Evolutionary conservation across 2,329 filamentous ascomycete species (phyloP).

Genomic region (Basipetospora chlamydospora): DNA sequence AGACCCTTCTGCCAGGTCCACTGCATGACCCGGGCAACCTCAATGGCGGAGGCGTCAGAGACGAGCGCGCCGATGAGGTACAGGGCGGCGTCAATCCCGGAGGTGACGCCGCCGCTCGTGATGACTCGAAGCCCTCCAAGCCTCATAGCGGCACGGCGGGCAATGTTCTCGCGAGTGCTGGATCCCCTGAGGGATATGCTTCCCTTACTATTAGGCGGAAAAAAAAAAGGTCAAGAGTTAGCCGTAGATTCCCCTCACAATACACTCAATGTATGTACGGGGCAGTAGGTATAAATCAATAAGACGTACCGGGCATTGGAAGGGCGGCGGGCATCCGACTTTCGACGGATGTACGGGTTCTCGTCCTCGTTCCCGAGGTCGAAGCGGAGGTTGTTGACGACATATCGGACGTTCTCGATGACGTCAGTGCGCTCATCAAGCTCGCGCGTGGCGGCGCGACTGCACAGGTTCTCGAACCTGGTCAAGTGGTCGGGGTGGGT

Average conservation of each 20-base stretch:
- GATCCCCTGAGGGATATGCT: slow-evolving; percentile 69
- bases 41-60: slow-evolving; percentile 58
- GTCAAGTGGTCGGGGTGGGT: slow-evolving; percentile 72
- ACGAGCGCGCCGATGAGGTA: slow-evolving; percentile 78
- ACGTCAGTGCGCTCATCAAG: slow-evolving; percentile 68
- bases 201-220: slow-evolving; percentile 47
- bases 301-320: slow-evolving; percentile 43
- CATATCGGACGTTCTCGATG: slow-evolving; percentile 66
- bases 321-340: slow-evolving; percentile 50
- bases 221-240: too few relatives aligned
- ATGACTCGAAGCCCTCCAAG: slow-evolving; percentile 59
- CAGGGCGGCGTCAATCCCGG: slow-evolving; percentile 69
- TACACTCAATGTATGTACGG: too few relatives aligned
- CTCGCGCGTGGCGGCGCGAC: slow-evolving; percentile 54
- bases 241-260: too few relatives aligned
- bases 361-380: slow-evolving; percentile 69
- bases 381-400: slow-evolving; percentile 84
- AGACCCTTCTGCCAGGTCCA: slow-evolving; percentile 77
- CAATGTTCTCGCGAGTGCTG: slow-evolving; percentile 63
- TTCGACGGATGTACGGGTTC: slow-evolving; percentile 70
- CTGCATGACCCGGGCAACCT: slow-evolving; percentile 63
- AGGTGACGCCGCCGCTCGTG: slow-evolving; percentile 63
- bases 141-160: slow-evolving; percentile 61
- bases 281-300: too few relatives aligned
- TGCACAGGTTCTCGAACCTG: slow-evolving; percentile 68